Percentiles rank a stretch among this genome's conserved stretches.
Evolutionary conservation across 306 rosid genomes (phyloP).

Genomic region (Vigna radiata): DNA sequence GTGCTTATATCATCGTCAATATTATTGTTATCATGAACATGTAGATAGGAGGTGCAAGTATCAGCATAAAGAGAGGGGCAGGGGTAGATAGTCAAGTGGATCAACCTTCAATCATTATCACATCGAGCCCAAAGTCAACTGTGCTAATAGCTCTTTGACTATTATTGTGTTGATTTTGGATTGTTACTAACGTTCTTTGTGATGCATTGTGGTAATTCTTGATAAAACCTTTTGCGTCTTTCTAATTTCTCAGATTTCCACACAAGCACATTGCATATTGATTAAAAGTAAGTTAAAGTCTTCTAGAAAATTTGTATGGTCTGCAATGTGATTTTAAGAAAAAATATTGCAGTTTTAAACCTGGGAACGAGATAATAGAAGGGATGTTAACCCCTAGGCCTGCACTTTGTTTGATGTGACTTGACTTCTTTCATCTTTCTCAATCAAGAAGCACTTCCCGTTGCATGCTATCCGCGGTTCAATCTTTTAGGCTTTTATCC

Average conservation of each 20-base stretch:
- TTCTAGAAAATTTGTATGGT: background rate
- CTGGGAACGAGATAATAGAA: background rate
- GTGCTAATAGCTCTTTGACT: background rate
- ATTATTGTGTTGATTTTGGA: background rate
- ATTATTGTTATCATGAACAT: background rate
- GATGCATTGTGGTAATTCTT: background rate
- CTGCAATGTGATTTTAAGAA: background rate
- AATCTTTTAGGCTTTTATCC: conserved; percentile 27
- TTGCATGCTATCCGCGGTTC: conserved; percentile 7
- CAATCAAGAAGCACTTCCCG: conserved; percentile 29
- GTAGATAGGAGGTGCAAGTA: background rate
- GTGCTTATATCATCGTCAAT: background rate
- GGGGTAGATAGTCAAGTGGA: background rate
- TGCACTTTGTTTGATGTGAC: conserved; percentile 32
- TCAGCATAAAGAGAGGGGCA: background rate
- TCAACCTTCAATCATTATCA: background rate
- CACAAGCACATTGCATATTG: background rate
- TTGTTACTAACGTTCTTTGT: background rate
- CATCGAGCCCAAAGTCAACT: conserved; percentile 3
- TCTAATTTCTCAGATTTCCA: background rate
- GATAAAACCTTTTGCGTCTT: background rate
- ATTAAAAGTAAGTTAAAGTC: background rate
- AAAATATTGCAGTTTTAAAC: background rate
- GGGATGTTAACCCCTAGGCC: background rate
- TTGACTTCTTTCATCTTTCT: conserved; percentile 13